These are phyloP conservation scores for Akanthomyces muscarius DNA, from an alignment of 2,329 filamentous ascomycete species.

Conservation along the genomic window DNA sequence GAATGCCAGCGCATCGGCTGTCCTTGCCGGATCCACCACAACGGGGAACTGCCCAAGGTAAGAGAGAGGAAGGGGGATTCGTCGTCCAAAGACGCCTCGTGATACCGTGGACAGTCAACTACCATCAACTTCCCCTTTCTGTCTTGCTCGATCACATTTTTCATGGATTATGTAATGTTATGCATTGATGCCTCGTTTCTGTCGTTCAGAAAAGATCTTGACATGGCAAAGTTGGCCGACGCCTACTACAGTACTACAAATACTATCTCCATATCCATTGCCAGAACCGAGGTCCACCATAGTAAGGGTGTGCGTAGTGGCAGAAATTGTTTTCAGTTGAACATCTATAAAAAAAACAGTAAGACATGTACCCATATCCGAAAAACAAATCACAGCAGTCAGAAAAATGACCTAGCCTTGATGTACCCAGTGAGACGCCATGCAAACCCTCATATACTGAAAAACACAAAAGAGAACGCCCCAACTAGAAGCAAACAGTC, in stretches of 20 bases:
- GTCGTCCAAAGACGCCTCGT: background rate
- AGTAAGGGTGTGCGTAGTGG: no score
- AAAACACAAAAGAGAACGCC: background rate
- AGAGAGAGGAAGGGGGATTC: background rate
- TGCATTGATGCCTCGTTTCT: background rate
- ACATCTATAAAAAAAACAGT: background rate
- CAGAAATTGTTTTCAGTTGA: no score
- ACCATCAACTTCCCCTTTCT: background rate
- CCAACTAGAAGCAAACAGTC: background rate
- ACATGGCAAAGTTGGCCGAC: no score
- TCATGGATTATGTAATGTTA: background rate
- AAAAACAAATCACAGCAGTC: background rate
- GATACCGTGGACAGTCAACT: background rate
- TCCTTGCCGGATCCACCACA: background rate
- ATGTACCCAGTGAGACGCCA: conserved; percentile 11
- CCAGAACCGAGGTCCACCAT: no score
- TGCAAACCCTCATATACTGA: background rate
- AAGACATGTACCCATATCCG: background rate
- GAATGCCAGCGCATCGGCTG: background rate
- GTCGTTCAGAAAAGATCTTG: background rate
- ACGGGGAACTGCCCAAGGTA: background rate
- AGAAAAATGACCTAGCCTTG: background rate
- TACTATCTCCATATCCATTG: no score
- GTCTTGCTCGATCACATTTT: no score
- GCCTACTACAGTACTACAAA: no score